Evolutionary conservation across 164 flowering plant genomes (phyloP).

Genomic region (Berberis thunbergii): DNA sequence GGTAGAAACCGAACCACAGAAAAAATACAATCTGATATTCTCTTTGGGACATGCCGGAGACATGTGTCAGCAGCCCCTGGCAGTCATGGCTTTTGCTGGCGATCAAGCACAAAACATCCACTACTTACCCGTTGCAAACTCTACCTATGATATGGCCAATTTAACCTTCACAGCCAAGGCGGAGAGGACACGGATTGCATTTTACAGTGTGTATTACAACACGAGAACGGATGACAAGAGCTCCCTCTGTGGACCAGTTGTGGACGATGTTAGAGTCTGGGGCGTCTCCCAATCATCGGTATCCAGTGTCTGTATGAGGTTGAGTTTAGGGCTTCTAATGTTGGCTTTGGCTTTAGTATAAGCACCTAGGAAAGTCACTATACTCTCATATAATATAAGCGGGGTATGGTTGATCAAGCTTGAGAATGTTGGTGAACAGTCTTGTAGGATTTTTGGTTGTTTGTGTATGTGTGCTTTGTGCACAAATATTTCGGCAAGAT

Average conservation of each 20-base stretch:
- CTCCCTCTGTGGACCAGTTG: constrained; percentile 94
- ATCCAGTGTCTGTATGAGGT: constrained; percentile 20
- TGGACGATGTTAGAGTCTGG: constrained; percentile 86
- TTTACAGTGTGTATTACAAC: constrained; percentile 89
- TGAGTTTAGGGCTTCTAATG: constrained; percentile 22
- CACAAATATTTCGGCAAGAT: no score
- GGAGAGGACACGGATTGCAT: constrained; percentile 80
- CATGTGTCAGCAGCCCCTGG: constrained; percentile 76
- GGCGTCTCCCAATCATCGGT: constrained; percentile 29
- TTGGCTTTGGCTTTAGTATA: constrained; percentile 17
- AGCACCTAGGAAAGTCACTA: no score
- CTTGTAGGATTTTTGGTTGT: no score
- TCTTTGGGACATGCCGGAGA: constrained; percentile 73
- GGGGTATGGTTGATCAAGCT: no score
- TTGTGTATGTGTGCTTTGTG: no score
- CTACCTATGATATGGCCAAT: constrained; percentile 37
- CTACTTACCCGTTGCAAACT: constrained; percentile 53
- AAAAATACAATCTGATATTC: constrained; percentile 51
- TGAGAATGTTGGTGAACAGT: no score
- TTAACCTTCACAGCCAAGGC: constrained; percentile 91
- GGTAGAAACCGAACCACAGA: constrained; percentile 68
- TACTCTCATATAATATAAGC: no score
- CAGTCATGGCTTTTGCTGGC: constrained; percentile 89
- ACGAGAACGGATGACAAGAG: constrained; percentile 77
- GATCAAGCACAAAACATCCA: constrained; percentile 81